Conservation (phyloP, 2,329 filamentous ascomycete species). For the Alternaria viburni region DNA sequence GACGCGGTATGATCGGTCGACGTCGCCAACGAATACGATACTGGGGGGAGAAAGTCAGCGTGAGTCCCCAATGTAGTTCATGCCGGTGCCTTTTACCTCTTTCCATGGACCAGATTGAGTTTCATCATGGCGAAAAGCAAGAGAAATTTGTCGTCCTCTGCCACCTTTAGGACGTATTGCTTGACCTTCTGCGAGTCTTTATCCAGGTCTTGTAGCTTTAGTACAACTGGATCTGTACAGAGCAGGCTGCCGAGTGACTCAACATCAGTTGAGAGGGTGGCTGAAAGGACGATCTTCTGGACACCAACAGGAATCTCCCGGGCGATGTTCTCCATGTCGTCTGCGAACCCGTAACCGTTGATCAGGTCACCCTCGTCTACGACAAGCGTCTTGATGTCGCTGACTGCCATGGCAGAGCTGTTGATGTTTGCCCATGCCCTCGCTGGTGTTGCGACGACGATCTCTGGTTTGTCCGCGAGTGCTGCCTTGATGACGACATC, state of each 20-base stretch:
- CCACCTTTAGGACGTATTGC: constrained; percentile 89
- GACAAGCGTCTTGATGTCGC: constrained; percentile 73
- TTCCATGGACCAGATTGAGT: constrained; percentile 90
- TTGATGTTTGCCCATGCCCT: constrained; percentile 80
- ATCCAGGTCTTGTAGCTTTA: constrained; percentile 85
- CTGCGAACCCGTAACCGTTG: constrained; percentile 90
- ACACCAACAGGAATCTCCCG: constrained; percentile 81
- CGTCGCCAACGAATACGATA: constrained; percentile 82
- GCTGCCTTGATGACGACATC: constrained; percentile 87
- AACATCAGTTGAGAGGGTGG: constrained; percentile 87
- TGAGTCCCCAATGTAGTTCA: neutral
- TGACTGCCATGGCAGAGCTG: constrained; percentile 71
- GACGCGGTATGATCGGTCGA: constrained; percentile 87
- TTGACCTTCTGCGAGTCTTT: constrained; percentile 77
- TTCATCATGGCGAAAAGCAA: constrained; percentile 95
- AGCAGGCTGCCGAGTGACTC: constrained; percentile 85
- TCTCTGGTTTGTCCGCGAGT: constrained; percentile 82
- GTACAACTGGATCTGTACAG: constrained; percentile 76
- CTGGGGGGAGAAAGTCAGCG: constrained; percentile 47
- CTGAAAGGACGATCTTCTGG: constrained; percentile 92
- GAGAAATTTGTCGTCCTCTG: constrained; percentile 97
- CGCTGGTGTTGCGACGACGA: constrained; percentile 91
- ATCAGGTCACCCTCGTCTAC: constrained; percentile 95
- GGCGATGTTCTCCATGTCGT: constrained; percentile 82
- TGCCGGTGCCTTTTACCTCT: constrained; percentile 48